Evolutionary conservation across 768 basidiomycete species (phyloP).

Genomic region (Bullera alba): DNA sequence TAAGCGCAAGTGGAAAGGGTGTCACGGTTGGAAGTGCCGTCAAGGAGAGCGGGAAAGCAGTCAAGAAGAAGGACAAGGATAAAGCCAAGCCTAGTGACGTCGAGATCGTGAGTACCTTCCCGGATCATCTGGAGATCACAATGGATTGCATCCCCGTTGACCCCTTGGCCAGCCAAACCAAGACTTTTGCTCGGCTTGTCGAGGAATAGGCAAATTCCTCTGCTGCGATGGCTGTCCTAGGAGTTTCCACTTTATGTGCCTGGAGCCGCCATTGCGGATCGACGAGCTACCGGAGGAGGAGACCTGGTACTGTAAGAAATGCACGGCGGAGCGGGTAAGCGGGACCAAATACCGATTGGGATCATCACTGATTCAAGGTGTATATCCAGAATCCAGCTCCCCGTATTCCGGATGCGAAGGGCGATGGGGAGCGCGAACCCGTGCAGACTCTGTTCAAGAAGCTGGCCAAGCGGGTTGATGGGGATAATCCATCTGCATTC

Average conservation of each 20-base stretch:
- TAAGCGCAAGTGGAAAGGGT: conserved; percentile 30
- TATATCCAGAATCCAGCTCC: too few species aligned
- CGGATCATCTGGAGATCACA: background rate
- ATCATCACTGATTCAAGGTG: background rate
- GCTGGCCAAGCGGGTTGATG: conserved; percentile 64
- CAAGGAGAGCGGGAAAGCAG: conserved; percentile 12
- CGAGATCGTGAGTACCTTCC: conserved; percentile 10
- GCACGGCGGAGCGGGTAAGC: conserved; percentile 53
- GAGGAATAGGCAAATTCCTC: conserved; percentile 65
- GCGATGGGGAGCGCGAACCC: conserved; percentile 20
- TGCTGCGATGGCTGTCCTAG: conserved; percentile 97
- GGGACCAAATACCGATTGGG: conserved; percentile 49
- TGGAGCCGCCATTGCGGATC: conserved; percentile 88
- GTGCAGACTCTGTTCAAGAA: conserved; percentile 47
- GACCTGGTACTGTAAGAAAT: conserved; percentile 49
- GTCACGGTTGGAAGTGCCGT: conserved; percentile 27
- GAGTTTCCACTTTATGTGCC: conserved; percentile 92
- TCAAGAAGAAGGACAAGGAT: conserved; percentile 19
- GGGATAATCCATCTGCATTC: conserved; percentile 68
- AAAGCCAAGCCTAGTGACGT: conserved; percentile 15
- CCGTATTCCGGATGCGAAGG: too few species aligned
- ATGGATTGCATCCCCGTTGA: background rate
- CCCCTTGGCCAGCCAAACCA: conserved; percentile 46
- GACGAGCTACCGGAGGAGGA: conserved; percentile 69
- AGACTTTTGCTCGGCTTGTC: conserved; percentile 49